Evolutionary conservation across 2,329 filamentous ascomycete genomes (phyloP), one percentile per base, ranked within the genome.

Genomic region (Diaporthe velutina): DNA sequence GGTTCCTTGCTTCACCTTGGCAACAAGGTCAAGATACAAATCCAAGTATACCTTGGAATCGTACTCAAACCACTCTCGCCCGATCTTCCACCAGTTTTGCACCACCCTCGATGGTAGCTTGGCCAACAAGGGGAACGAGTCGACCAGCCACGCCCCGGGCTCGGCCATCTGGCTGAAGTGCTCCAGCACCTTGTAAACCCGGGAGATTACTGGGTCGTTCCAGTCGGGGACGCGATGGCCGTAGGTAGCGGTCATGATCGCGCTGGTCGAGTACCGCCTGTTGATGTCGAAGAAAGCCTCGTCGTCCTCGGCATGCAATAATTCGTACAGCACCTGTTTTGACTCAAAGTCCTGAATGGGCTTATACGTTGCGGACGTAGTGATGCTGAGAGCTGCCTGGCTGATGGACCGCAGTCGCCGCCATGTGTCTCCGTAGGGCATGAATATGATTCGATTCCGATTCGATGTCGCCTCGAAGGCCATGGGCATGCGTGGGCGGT

Each of bases 231-330:
- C 80, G 0, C 79, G 78, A 64, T 83, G 82, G 9, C 84, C 85
- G 73, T 84, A 86, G 0, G 80, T 83, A 30, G 86, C 79, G 3
- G 83, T 83, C 30, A 86, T 83, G 38, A 87, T 85, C 17, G 87
- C 79, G 50, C 83, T 83, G 0, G 84, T 81, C 2, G 85, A 82
- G 72, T 86, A 86, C 33, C 85, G 80, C 70, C 84, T 82, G 72
- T 85, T 83, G 73, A 82, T 83, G 57, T 80, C 80, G 38, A 85
- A 84, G 73, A 85, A 86, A 68, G 82, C 77, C 38, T 77, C 77
- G 2, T 84, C 83, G 10, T 80, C 77, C 28, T 76, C 71, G 33
- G 50, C 54, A 19, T 75, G 25, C 35, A 84, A 64, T 1, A 86
- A 78, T 70, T 85, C 83, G 42, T 81, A 77, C 7, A 83, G 75